Evolutionary conservation across 2,329 filamentous ascomycete genomes (phyloP), one percentile per base, ranked within the genome.

Genomic region (Aspergillus luchuensis): DNA sequence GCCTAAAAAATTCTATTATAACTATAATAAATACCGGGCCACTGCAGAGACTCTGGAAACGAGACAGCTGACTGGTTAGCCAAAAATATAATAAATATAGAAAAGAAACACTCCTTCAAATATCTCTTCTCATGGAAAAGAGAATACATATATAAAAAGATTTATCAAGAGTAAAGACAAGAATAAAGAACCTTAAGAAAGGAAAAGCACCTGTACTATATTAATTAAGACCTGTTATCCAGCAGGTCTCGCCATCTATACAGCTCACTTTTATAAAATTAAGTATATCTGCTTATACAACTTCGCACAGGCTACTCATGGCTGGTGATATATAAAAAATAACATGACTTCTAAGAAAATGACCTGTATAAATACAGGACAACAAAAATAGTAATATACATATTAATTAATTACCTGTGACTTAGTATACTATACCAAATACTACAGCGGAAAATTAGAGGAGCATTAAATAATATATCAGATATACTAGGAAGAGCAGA

Each of bases 251-350:
- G 56, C 52, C 50, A 30, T 43, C 59, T 62, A 0, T 66, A 66
- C 47, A 51, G 66, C n/a, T 36, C n/a, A 6, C 56, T 65, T 10
- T 54, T 38, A 60, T n/a, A n/a, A 36, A 62, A 63, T 48, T 62
- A 57, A 53, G 63, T 63, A 2, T 68, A 68, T 25, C 51, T 69
- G 8, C 55, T 68, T 4, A 66, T 53, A 4, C 63, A 70, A 58
- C 57, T 70, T 19, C 64, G 66, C 30, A 68, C 63, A 13, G 66
- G 66, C 45, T 60, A 70, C 47, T 66, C 56, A 23, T 69, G 63
- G 68, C 57, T 71, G 41, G 63, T 59, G 15, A 65, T 50, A 36
- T 61, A 65, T 54, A 39, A 15, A 4, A 67, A 64, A 57, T 30
- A 23, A 13, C 30, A 58, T 13, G 49, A 61, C 23, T 68, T 63